Base-by-base conservation (phyloP, 768 basidiomycete genomes). In the Leccinum longicurvipes region DNA sequence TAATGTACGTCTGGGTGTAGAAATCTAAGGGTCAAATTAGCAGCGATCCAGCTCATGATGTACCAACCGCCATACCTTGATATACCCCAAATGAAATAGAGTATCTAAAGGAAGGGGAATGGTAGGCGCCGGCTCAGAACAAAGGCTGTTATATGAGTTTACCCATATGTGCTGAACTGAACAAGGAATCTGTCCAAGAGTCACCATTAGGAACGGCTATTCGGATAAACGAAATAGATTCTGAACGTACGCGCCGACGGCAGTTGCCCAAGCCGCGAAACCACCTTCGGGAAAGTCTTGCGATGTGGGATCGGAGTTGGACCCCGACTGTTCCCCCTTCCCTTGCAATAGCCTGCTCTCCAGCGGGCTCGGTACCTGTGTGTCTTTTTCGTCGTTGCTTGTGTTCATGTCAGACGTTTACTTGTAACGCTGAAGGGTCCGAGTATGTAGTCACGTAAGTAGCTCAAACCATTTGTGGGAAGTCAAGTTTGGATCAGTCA, bases 31-130 rank as follows among this genome's bases (percentile, higher is more conserved):
- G 7, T 7, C 17, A 2, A 45, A n/a, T 50, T 6, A 6, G 54
- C 31, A 15, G 11, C 10, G 17, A 28, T n/a, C 44, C 44, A 17
- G 24, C 12, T 45, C 23, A 6, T 14, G 19, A 17, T 6, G 34
- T 28, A 17, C 12, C 3, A 25, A 31, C 17, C 7, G 8, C 6
- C 46, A 45, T 53, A 71, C 76, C 76, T 73, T 78, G 76, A 56
- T 78, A 78, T 44, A 76, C 77, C 19, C 77, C 77, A 27, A 74
- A 78, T 3, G 75, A 71, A 28, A 71, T 66, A 9, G 71, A 60
- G 47, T 75, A 74, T 47, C 76, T 76, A 41, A 46, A 56, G 0
- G 19, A 49, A 36, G n/a, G 10, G 10, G 27, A 2, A 3, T 17
- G 17, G 49, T 44, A 17, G 59, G 55, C n/a, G n/a, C n/a, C 17